phyloP scores from a whole-genome alignment of 805 yeast genomes.

The Wickerhamiella galacta region DNA sequence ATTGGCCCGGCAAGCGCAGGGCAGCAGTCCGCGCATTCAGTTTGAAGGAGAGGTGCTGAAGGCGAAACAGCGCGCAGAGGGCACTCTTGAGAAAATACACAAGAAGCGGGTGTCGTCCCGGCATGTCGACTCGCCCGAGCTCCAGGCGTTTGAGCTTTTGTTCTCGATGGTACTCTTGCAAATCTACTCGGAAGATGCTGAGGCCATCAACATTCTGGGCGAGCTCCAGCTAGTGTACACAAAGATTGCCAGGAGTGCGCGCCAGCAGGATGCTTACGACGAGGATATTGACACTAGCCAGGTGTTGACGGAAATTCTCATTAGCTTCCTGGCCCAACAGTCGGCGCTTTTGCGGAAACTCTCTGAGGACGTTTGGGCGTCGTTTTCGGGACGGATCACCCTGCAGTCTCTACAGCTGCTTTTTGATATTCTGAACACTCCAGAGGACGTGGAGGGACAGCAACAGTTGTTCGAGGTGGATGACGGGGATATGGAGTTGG shows the following conservation, averaged over 20 bases:
- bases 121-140: conserved; percentile 26
- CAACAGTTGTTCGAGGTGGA: conserved; percentile 53
- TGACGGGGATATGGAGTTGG: conserved; percentile 28
- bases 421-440: conserved; percentile 40
- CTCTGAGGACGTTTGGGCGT: conserved; percentile 40
- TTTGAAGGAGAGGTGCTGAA: conserved; percentile 44
- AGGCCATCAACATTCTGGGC: conserved; percentile 54
- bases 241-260: conserved; percentile 25
- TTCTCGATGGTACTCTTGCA: conserved; percentile 65
- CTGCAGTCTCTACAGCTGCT: conserved; percentile 31
- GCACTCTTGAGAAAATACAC: conserved; percentile 30
- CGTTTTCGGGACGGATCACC: conserved; percentile 32
- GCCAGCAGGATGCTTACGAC: conserved; percentile 21
- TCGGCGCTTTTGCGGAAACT: conserved; percentile 41
- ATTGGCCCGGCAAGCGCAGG: conserved; percentile 10
- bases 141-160: conserved; percentile 56
- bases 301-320: conserved; percentile 39
- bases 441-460: conserved; percentile 74
- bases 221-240: conserved; percentile 51
- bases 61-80: conserved; percentile 33
- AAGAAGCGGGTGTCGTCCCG: conserved; percentile 23
- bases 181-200: conserved; percentile 54
- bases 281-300: conserved; percentile 28
- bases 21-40: conserved; percentile 19
- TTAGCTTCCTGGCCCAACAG: conserved; percentile 41